Conservation (phyloP, 345 rosid species). For the Alliaria petiolata region DNA sequence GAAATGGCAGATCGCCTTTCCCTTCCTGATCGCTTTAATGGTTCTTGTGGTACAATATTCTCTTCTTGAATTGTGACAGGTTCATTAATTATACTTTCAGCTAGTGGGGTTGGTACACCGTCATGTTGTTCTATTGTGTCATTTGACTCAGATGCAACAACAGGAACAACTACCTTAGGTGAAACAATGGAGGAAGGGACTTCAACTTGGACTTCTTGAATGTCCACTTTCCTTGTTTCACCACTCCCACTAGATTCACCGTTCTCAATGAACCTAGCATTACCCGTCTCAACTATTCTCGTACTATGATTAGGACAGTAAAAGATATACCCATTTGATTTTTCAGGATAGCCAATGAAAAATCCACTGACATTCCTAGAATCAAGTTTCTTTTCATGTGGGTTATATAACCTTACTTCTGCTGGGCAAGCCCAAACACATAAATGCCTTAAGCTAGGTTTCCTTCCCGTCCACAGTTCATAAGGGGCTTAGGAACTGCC, state of each 20-base stretch:
- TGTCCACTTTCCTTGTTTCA: neutral
- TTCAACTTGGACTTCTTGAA: neutral
- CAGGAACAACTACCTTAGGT: neutral
- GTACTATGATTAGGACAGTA: neutral
- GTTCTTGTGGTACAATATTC: too few relatives aligned
- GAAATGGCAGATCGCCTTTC: too few relatives aligned
- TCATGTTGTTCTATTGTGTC: too few relatives aligned
- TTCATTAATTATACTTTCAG: too few relatives aligned
- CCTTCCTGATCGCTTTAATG: too few relatives aligned
- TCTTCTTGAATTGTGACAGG: too few relatives aligned
- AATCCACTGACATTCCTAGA: too few relatives aligned
- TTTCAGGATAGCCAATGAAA: too few relatives aligned
- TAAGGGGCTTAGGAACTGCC: neutral
- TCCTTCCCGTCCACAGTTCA: neutral
- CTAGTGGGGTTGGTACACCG: too few relatives aligned
- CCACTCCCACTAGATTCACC: neutral
- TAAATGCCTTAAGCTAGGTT: neutral
- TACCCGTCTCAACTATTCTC: neutral
- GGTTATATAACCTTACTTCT: neutral
- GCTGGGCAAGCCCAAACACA: neutral
- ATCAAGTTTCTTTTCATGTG: too few relatives aligned
- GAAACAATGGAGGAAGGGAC: neutral
- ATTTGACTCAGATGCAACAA: too few relatives aligned
- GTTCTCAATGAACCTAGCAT: neutral
- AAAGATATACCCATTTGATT: too few relatives aligned